Conservation (phyloP, 805 yeast species). For the fission yeast (Schizosaccharomyces pombe) region DNA sequence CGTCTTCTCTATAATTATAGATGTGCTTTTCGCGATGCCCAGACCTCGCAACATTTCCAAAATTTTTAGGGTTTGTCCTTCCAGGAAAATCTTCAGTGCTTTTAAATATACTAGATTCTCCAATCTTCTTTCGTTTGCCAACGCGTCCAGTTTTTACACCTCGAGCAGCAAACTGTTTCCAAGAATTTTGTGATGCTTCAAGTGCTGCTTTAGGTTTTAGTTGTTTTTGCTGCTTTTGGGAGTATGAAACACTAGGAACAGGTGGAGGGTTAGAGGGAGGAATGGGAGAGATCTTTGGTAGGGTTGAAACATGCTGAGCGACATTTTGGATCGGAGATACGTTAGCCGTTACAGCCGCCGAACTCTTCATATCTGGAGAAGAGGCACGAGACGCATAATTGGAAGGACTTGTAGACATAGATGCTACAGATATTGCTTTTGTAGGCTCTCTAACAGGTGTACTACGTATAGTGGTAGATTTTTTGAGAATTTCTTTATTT, state of each 20-base stretch:
- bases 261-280: neutral
- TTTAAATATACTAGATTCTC: conserved; percentile 11
- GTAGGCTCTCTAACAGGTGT: too few species aligned
- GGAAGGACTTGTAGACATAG: too few species aligned
- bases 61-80: neutral
- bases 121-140: conserved; percentile 8
- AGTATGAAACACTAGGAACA: neutral
- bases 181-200: neutral
- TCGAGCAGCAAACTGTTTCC: conserved; percentile 3
- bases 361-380: too few species aligned
- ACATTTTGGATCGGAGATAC: neutral
- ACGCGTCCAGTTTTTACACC: conserved; percentile 2
- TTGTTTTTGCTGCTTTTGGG: neutral
- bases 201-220: neutral
- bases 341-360: too few species aligned
- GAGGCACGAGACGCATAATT: too few species aligned
- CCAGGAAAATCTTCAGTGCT: conserved; percentile 10
- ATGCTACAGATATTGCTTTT: too few species aligned
- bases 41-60: neutral
- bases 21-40: neutral
- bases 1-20: neutral
- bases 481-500: neutral
- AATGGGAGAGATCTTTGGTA: neutral
- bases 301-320: neutral
- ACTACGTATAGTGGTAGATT: too few species aligned